Conservation (phyloP, 148 eudicot genomes). For the Vaccinium darrowii region DNA sequence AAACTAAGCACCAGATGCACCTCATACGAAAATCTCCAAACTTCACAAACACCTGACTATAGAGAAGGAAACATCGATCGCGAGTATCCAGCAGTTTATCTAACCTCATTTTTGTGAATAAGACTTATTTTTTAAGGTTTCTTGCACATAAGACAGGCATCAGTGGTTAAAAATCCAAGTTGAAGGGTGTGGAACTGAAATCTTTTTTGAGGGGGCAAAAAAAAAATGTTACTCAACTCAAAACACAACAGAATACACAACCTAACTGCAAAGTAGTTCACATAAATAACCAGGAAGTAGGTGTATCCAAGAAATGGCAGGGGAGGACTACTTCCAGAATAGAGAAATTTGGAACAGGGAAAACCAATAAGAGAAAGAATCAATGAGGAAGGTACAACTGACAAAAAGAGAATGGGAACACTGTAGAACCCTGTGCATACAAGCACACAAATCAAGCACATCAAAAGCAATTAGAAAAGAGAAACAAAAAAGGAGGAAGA, state of each 20-base stretch:
- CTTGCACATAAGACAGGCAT: neutral
- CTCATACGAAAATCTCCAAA: too few relatives aligned
- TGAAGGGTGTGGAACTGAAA: neutral
- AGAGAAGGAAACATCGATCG: neutral
- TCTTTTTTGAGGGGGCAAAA: too few relatives aligned
- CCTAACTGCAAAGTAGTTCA: neutral
- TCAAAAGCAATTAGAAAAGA: neutral
- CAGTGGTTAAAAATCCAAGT: neutral
- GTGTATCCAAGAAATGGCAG: neutral
- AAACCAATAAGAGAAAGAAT: neutral
- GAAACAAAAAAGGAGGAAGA: neutral
- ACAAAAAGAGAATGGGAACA: neutral
- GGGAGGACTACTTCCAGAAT: neutral
- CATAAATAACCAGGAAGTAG: neutral
- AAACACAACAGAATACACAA: neutral
- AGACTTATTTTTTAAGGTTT: too few relatives aligned
- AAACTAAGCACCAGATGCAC: neutral
- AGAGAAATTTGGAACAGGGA: neutral
- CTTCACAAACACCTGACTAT: too few relatives aligned
- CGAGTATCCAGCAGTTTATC: neutral
- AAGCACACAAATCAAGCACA: slow-evolving; percentile 11
- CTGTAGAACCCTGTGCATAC: neutral
- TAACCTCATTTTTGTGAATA: neutral
- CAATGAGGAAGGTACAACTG: neutral
- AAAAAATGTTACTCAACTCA: neutral